Evolutionary conservation across 345 rosid genomes (phyloP).

Genomic region (Hibiscus trionum): DNA sequence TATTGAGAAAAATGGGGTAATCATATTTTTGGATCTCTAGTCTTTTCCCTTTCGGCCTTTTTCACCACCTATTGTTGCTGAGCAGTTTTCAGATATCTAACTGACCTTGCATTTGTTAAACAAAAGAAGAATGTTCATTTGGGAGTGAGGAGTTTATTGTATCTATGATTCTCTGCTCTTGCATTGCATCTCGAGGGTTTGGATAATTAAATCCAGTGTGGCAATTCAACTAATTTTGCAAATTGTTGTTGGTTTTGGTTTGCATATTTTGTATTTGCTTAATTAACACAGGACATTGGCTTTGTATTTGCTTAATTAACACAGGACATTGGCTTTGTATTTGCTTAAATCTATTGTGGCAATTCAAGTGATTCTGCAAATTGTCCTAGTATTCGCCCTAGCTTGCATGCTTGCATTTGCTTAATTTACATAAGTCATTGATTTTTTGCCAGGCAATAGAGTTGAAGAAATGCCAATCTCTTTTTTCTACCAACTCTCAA

Average conservation of each 20-base stretch:
- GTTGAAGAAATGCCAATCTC: background rate
- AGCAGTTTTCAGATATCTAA: background rate
- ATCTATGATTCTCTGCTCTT: background rate
- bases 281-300: too few relatives aligned
- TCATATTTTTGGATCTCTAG: conserved; percentile 6
- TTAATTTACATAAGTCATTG: background rate
- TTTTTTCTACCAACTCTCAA: background rate
- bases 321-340: background rate
- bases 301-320: background rate
- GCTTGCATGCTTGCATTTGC: background rate
- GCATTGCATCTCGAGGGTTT: background rate
- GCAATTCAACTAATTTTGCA: background rate
- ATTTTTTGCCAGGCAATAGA: background rate
- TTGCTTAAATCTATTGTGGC: background rate
- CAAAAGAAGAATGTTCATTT: background rate
- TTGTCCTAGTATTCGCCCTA: background rate
- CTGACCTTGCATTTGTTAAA: background rate
- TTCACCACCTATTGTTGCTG: background rate
- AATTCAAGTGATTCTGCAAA: background rate
- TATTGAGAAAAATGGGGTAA: conserved; percentile 60
- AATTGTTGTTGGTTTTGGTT: background rate
- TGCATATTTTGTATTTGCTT: background rate
- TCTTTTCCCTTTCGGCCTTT: background rate
- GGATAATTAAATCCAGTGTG: background rate
- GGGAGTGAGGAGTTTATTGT: background rate